Conservation (phyloP, 176 grass and related monocot species). For the Leersia perrieri region DNA sequence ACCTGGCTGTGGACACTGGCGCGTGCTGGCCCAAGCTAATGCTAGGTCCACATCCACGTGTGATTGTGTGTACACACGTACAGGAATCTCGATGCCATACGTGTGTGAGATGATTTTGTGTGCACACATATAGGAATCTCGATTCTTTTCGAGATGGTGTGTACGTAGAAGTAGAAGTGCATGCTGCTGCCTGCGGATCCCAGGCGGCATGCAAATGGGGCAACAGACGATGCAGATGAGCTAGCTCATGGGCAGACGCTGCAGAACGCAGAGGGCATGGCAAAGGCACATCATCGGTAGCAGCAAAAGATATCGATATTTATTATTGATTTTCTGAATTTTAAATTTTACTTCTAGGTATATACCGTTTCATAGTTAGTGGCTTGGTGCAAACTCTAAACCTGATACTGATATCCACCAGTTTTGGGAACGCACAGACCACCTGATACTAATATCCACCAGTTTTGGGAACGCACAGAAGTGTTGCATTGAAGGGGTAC, state of each 20-base stretch:
- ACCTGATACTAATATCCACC: no score
- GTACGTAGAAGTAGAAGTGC: neutral
- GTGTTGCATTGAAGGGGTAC: no score
- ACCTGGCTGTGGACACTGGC: neutral
- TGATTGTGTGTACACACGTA: neutral
- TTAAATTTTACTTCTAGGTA: no score
- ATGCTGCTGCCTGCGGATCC: neutral
- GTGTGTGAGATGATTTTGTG: neutral
- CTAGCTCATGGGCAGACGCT: no score
- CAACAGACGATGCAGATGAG: neutral
- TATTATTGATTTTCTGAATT: no score
- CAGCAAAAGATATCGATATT: no score
- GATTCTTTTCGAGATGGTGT: neutral
- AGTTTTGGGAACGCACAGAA: no score
- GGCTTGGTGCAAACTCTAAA: no score
- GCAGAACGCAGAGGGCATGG: no score
- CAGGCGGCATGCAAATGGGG: neutral
- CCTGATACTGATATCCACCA: no score
- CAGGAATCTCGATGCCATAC: neutral
- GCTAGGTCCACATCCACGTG: neutral
- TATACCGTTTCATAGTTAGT: no score
- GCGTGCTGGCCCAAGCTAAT: neutral
- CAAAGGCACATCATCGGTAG: neutral
- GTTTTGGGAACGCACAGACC: no score
- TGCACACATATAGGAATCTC: neutral